Conservation (phyloP, 768 basidiomycete genomes). For the Favolaschia claudopus region DNA sequence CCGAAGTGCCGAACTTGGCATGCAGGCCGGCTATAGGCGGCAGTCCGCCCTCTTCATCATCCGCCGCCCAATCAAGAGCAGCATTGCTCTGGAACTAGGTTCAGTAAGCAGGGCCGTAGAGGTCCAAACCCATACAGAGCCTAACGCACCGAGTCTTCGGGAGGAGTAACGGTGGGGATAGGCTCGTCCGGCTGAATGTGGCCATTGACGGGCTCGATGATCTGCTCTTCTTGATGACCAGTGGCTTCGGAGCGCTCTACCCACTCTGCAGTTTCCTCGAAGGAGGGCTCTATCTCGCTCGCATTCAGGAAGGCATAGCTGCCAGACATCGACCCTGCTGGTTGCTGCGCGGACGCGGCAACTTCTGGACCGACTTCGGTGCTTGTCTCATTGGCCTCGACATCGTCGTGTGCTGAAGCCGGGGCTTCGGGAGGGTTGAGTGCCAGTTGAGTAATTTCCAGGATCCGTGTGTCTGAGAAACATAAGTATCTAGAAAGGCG, state of each 20-base stretch:
- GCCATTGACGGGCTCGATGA: conserved; percentile 45
- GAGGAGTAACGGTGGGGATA: conserved; percentile 3
- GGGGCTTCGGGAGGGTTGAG: conserved; percentile 57
- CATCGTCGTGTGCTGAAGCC: too few species aligned
- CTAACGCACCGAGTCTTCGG: conserved; percentile 27
- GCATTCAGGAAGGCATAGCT: conserved; percentile 85
- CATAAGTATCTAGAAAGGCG: conserved; percentile 16
- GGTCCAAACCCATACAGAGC: not conserved
- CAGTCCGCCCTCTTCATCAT: conserved; percentile 79
- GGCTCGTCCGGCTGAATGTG: conserved; percentile 29
- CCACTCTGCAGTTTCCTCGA: conserved; percentile 65
- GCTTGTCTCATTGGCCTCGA: conserved; percentile 35
- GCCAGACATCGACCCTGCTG: conserved; percentile 47
- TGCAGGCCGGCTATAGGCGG: conserved; percentile 82
- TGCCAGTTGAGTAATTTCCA: conserved; percentile 62
- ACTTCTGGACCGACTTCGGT: conserved; percentile 30
- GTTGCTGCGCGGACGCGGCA: conserved; percentile 51
- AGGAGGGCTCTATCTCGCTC: conserved; percentile 72
- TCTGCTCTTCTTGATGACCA: conserved; percentile 29
- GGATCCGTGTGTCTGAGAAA: conserved; percentile 62
- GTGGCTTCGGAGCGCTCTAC: conserved; percentile 56
- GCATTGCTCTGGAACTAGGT: conserved; percentile 33
- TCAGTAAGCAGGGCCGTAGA: conserved; percentile 24
- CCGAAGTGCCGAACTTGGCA: conserved; percentile 78
- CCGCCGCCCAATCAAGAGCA: conserved; percentile 88